phyloP scores from a whole-genome alignment of 768 basidiomycete species.

The Sporobolomyces pararoseus region DNA sequence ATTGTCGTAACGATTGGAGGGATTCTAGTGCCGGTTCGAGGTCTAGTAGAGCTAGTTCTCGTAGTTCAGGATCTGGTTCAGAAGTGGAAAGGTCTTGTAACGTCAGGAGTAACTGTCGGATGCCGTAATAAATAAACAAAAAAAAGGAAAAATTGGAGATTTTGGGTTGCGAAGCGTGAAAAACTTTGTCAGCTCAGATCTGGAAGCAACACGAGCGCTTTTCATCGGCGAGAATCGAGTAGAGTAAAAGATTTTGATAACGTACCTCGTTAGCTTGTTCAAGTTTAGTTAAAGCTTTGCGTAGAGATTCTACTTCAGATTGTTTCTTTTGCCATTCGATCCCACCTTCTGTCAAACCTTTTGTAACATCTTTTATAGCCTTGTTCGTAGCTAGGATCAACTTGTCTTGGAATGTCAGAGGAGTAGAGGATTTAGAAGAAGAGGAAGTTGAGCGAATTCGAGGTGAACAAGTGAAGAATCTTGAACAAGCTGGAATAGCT shows the following conservation, averaged over 20 bases:
- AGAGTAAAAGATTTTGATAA: background rate
- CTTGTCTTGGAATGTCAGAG: slow-evolving; percentile 10
- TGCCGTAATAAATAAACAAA: no score
- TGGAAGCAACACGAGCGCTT: no score
- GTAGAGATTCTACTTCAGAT: background rate
- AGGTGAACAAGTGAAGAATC: background rate
- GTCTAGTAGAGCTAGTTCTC: slow-evolving; percentile 58
- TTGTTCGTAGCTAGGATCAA: slow-evolving; percentile 1
- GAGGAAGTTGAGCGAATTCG: background rate
- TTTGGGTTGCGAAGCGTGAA: no score
- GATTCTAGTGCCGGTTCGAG: slow-evolving; percentile 18
- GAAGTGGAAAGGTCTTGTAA: slow-evolving; percentile 41
- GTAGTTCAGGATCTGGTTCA: slow-evolving; percentile 74
- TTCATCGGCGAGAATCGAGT: no score
- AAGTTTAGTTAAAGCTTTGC: background rate
- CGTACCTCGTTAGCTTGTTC: background rate
- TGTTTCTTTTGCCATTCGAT: slow-evolving; percentile 18
- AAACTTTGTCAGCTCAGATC: no score
- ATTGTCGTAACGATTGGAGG: background rate
- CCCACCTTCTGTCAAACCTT: background rate
- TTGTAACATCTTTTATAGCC: background rate
- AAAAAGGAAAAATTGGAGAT: no score
- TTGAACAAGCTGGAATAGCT: background rate
- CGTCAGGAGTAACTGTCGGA: slow-evolving; percentile 29
- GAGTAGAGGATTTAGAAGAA: background rate